A percentile compares a stretch with the other conserved stretches of the same genome.
phyloP scores from a whole-genome alignment of 2,329 filamentous ascomycete genomes.

The Pestalotiopsis sp. region DNA sequence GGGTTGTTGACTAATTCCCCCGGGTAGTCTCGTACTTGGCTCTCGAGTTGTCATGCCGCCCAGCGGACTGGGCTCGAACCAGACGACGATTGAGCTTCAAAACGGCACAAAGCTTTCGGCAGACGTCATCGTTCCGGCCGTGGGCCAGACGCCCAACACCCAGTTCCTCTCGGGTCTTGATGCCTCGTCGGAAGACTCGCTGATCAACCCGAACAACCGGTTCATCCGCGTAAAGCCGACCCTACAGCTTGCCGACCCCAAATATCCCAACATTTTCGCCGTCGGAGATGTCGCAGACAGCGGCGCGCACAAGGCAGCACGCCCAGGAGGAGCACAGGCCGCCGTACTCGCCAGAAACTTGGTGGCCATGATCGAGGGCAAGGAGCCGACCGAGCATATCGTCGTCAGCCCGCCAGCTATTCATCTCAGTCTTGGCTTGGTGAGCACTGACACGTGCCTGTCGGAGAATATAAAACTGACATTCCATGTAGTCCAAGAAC shows the following conservation, averaged over 20 bases:
- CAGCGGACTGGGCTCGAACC: constrained; percentile 25
- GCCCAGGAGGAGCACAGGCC: constrained; percentile 47
- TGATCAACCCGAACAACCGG: constrained; percentile 32
- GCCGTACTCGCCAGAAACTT: constrained; percentile 49
- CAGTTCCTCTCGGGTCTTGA: constrained; percentile 36
- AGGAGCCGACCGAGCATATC: constrained; percentile 29
- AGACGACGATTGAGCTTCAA: constrained; percentile 32
- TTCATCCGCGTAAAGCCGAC: constrained; percentile 46
- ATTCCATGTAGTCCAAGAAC: constrained; percentile 28
- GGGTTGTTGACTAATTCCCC: constrained; percentile 6
- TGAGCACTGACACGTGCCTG: constrained; percentile 16
- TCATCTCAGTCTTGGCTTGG: constrained; percentile 43
- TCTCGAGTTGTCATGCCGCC: constrained; percentile 29
- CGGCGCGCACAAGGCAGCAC: constrained; percentile 44
- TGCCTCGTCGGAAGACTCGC: constrained; percentile 18
- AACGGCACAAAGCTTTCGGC: constrained; percentile 35
- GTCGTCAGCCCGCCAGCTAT: constrained; percentile 38
- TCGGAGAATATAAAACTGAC: not conserved
- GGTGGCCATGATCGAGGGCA: constrained; percentile 39
- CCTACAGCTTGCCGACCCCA: constrained; percentile 44
- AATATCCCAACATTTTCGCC: constrained; percentile 48
- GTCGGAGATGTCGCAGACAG: constrained; percentile 55
- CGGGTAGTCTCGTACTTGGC: constrained; percentile 24
- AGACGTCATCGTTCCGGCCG: constrained; percentile 49
- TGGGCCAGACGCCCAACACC: constrained; percentile 52